Evolutionary conservation across 176 grass and related monocot species (phyloP).

Genomic region (Pharus latifolius): DNA sequence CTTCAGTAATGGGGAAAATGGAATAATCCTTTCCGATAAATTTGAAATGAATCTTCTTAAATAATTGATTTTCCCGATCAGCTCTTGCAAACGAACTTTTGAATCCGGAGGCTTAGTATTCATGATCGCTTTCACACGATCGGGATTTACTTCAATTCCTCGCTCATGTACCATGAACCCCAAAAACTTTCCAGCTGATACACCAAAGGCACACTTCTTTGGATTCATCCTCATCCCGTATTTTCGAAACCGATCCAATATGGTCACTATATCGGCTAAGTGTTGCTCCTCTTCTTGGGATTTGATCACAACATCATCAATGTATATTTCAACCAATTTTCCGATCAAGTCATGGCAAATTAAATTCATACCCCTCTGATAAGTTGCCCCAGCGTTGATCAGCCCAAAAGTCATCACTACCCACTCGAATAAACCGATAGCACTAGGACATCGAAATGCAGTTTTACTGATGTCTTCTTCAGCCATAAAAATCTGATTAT

Average conservation of each 20-base stretch:
- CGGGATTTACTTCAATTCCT: not conserved
- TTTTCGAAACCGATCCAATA: not conserved
- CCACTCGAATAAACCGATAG: not conserved
- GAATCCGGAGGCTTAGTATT: not conserved
- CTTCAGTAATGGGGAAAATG: not conserved
- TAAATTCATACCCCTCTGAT: not conserved
- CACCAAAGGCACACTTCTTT: too few relatives aligned
- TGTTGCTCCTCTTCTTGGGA: too few relatives aligned
- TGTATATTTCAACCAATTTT: not conserved
- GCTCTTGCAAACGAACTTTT: not conserved
- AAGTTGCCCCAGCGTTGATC: too few relatives aligned
- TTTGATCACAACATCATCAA: not conserved
- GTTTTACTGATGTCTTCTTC: not conserved
- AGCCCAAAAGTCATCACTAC: not conserved
- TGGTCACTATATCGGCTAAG: not conserved
- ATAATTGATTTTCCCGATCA: not conserved
- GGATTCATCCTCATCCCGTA: not conserved
- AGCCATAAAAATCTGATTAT: not conserved
- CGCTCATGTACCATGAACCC: not conserved
- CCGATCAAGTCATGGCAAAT: not conserved
- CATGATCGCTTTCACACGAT: not conserved
- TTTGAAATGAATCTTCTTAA: not conserved
- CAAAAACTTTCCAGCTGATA: not conserved
- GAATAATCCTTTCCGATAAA: not conserved
- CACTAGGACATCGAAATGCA: not conserved